These are phyloP conservation scores for Phytophthora constricta DNA, from an alignment of 352 stramenopile species.

Conservation along the genomic window DNA sequence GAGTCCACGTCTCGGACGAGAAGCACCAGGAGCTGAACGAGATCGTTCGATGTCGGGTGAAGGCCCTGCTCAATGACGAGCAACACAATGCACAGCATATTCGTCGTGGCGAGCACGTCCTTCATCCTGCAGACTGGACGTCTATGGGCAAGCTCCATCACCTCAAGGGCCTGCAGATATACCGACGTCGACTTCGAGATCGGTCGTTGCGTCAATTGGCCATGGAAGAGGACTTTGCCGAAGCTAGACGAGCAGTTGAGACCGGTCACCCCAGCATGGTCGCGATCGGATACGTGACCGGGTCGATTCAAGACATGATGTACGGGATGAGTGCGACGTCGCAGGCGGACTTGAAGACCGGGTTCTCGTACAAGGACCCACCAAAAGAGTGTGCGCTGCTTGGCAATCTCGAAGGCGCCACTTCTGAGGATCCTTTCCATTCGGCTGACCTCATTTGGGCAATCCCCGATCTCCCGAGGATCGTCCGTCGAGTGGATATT, in stretches of 20 bases:
- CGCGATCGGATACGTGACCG: constrained; percentile 36
- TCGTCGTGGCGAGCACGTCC: background rate
- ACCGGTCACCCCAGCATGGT: constrained; percentile 34
- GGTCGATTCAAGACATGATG: constrained; percentile 50
- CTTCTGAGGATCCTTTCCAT: constrained; percentile 43
- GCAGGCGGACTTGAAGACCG: constrained; percentile 46
- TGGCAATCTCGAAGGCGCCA: constrained; percentile 37
- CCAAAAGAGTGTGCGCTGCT: constrained; percentile 52
- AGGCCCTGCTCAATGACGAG: constrained; percentile 21
- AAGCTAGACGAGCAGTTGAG: constrained; percentile 32
- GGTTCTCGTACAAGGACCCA: constrained; percentile 40
- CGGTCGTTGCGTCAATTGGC: constrained; percentile 38
- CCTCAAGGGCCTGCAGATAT: constrained; percentile 50
- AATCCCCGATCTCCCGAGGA: constrained; percentile 30
- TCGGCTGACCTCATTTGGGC: constrained; percentile 58
- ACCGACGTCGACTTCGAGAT: constrained; percentile 38
- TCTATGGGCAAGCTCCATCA: constrained; percentile 32
- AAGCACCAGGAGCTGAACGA: constrained; percentile 32
- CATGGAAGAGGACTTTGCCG: constrained; percentile 32
- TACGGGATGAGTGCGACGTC: constrained; percentile 46
- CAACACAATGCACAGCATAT: constrained; percentile 5
- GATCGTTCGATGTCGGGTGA: constrained; percentile 15
- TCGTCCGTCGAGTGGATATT: constrained; percentile 43
- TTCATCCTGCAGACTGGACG: constrained; percentile 58
- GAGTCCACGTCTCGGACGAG: constrained; percentile 18